These are phyloP conservation scores for Tolypocladium capitatum DNA, from an alignment of 2,329 filamentous ascomycete species.

Conservation along the genomic window DNA sequence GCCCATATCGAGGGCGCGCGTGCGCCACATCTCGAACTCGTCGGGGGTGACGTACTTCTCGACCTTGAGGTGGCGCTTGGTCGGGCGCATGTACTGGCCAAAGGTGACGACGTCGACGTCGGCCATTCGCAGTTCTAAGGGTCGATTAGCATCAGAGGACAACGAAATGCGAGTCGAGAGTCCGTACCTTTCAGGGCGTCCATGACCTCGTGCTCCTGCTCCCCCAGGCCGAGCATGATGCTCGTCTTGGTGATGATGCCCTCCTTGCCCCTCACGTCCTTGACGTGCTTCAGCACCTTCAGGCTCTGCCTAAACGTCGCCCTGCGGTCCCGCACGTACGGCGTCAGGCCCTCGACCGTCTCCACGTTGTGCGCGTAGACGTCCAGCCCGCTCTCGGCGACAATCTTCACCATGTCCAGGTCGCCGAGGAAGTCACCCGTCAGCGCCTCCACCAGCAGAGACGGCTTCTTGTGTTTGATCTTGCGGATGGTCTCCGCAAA, in stretches of 20 bases:
- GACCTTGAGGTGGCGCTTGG: constrained; percentile 94
- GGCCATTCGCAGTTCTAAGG: constrained; percentile 58
- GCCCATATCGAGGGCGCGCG: constrained; percentile 82
- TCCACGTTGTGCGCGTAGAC: constrained; percentile 97
- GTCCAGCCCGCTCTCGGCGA: constrained; percentile 79
- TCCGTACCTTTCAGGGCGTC: constrained; percentile 55
- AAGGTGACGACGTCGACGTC: constrained; percentile 94
- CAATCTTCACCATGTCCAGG: constrained; percentile 70
- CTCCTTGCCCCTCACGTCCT: constrained; percentile 53
- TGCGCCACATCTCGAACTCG: constrained; percentile 82
- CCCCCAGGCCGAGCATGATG: constrained; percentile 89
- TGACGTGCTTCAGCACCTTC: constrained; percentile 66
- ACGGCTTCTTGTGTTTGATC: constrained; percentile 75
- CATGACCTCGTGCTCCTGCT: constrained; percentile 78
- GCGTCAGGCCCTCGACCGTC: constrained; percentile 82
- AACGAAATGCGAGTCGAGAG: too few species aligned
- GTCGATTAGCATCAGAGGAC: not conserved
- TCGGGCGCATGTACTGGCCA: constrained; percentile 99
- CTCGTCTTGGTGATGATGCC: constrained; percentile 96
- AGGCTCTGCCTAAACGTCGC: constrained; percentile 83
- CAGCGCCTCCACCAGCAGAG: constrained; percentile 67
- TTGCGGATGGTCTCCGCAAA: constrained; percentile 88
- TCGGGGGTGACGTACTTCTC: constrained; percentile 89
- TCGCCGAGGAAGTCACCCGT: constrained; percentile 83
- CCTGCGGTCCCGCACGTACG: constrained; percentile 76